Conservation (phyloP, 169 alveolate genomes). For the Plasmodium yoelii region DNA sequence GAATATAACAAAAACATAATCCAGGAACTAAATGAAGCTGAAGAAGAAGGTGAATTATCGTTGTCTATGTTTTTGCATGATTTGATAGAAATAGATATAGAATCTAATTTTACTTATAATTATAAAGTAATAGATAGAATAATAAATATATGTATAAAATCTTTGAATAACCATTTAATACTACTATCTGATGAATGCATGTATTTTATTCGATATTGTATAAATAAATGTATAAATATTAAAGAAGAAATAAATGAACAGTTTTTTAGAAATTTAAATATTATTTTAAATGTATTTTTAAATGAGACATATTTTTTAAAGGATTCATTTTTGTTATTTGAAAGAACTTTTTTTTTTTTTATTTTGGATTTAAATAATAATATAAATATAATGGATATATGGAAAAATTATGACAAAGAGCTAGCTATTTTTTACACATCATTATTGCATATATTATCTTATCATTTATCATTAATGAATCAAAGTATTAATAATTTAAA, state of each 20-base stretch:
- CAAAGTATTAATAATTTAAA: slow-evolving; percentile 19
- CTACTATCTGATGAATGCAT: slow-evolving; percentile 54
- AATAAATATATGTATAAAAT: slow-evolving; percentile 49
- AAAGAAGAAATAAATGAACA: slow-evolving; percentile 31
- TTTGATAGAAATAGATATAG: slow-evolving; percentile 68
- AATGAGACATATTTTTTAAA: slow-evolving; percentile 21
- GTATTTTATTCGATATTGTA: slow-evolving; percentile 71
- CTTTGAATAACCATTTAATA: slow-evolving; percentile 34
- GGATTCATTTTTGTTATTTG: slow-evolving; percentile 29
- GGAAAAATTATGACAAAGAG: slow-evolving; percentile 41
- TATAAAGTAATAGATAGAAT: slow-evolving; percentile 50
- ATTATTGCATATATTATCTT: slow-evolving; percentile 28
- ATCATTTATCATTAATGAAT: slow-evolving; percentile 21
- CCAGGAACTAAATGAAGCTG: slow-evolving; percentile 65
- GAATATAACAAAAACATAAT: slow-evolving; percentile 56
- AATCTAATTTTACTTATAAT: slow-evolving; percentile 59
- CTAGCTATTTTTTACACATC: slow-evolving; percentile 16
- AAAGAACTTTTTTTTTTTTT: slow-evolving; percentile 52
- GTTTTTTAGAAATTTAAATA: slow-evolving; percentile 46
- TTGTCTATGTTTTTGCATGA: slow-evolving; percentile 60
- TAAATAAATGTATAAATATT: slow-evolving; percentile 39
- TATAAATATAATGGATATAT: slow-evolving; percentile 12
- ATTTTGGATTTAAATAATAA: slow-evolving; percentile 40
- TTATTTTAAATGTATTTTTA: slow-evolving; percentile 27
- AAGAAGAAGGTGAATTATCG: slow-evolving; percentile 61